phyloP scores from a whole-genome alignment of 331 rosid species.

The Quercus lobata region DNA sequence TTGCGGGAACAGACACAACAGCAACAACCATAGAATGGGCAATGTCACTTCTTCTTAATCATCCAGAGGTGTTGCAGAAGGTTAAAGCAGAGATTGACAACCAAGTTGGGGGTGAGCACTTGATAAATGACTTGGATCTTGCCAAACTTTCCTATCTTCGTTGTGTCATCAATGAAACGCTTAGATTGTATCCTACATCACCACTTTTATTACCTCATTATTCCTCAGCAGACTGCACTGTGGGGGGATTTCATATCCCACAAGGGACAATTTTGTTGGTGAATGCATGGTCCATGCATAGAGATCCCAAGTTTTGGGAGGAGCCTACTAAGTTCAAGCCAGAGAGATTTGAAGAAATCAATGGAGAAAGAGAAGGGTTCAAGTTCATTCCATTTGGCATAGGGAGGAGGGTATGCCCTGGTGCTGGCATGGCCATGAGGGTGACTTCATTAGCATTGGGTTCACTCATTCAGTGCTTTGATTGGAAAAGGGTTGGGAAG shows the following conservation, averaged over 20 bases:
- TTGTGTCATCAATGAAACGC: conserved; percentile 21
- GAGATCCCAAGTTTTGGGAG: conserved; percentile 8
- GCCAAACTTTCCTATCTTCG: conserved; percentile 7
- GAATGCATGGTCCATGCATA: conserved; percentile 22
- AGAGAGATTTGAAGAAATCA: neutral
- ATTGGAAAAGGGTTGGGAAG: neutral
- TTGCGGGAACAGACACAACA: conserved; percentile 35
- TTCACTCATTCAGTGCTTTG: neutral
- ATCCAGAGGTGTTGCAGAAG: neutral
- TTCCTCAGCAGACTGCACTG: conserved; percentile 6
- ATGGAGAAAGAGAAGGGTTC: neutral
- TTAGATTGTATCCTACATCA: neutral
- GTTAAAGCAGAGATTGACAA: neutral
- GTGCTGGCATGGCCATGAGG: neutral
- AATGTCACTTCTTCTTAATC: neutral
- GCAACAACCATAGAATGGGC: conserved; percentile 36
- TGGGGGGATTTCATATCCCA: conserved; percentile 10
- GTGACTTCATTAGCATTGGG: neutral
- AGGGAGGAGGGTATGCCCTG: conserved; percentile 6
- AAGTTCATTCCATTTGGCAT: neutral
- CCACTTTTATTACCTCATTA: conserved; percentile 19
- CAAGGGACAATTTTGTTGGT: neutral
- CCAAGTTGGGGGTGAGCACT: neutral
- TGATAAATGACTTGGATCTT: neutral
- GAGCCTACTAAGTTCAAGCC: neutral